Base-by-base conservation (phyloP, 73 alveolate species). In the Paramecium primaurelia region DNA sequence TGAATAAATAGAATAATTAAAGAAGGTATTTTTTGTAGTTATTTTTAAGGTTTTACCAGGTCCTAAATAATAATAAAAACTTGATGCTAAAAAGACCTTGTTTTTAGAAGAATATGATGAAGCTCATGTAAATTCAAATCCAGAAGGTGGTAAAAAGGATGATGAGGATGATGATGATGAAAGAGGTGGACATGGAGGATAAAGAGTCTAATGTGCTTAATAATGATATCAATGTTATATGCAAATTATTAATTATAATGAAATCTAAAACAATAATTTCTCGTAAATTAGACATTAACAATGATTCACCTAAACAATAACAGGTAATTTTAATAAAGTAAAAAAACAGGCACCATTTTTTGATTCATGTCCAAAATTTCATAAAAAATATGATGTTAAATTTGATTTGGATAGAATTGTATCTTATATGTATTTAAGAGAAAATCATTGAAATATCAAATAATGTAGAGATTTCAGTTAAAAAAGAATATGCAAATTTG, bases 191-290 rank as follows among this genome's bases (percentile, higher is more conserved):
- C 91, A 59, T 44, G 77, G 90, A 7, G 92, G 86, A 9, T 64
- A 89, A 71, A 89, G 94, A 89, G 94, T 89, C 20, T 47, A 89
- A 71, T 89, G 94, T 71, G 94, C 94, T 73, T 30, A 89, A 71
- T 89, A 89, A 51, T 89, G 94, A 89, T 40, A 87, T 54, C 16
- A 36, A 75, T 75, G 60, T 75, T 75, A 36, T 64, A 34, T 75
- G 58, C 36, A 75, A 75, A 16, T 75, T 38, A 38, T 42, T 80
- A 32, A 80, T 42, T 42, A 20, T 32, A n/a, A 73, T 73, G n/a
- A 73, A 40, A 40, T 73, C 58, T 37, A 73, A 34, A 16, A 16
- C 34, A 1, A 30, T 25, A 0, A 32, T 71, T 11, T 8, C 32
- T 22, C 3, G 85, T 3, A 20, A 51, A 22, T 9, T 68, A 6